These are phyloP conservation scores for Glomus cerebriforme DNA, from an alignment of 192 early-diverging fungal species.

Conservation along the genomic window DNA sequence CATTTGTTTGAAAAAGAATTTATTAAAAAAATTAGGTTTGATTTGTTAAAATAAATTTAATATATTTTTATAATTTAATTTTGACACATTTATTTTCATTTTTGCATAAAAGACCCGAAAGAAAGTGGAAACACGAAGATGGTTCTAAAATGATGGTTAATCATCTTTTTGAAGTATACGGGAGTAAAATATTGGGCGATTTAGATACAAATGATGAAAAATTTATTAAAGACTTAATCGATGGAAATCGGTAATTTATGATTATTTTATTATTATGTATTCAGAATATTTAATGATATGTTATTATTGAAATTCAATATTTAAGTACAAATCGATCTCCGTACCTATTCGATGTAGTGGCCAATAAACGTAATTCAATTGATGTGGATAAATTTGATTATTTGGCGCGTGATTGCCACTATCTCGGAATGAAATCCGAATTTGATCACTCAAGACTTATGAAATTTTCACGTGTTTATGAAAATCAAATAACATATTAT, in stretches of 20 bases:
- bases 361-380: slow-evolving; percentile 90
- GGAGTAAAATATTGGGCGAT: slow-evolving; percentile 57
- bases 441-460: slow-evolving; percentile 66
- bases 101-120: slow-evolving; percentile 40
- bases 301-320: too few relatives aligned
- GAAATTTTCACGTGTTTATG: slow-evolving; percentile 79
- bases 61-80: background rate
- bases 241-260: background rate
- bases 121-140: slow-evolving; percentile 72
- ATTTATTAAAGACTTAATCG: slow-evolving; percentile 73
- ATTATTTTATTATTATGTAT: background rate
- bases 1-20: slow-evolving; percentile 94
- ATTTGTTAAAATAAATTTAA: background rate
- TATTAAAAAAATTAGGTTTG: slow-evolving; percentile 61
- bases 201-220: slow-evolving; percentile 57
- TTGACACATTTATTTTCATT: too few relatives aligned
- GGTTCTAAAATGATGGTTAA: slow-evolving; percentile 87
- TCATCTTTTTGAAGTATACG: slow-evolving; percentile 70
- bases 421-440: slow-evolving; percentile 61
- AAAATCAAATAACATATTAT: slow-evolving; percentile 87
- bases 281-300: background rate
- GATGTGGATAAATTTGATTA: slow-evolving; percentile 96
- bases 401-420: slow-evolving; percentile 77
- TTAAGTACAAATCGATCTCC: slow-evolving; percentile 36
- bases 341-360: slow-evolving; percentile 96